Percentiles rank a stretch among this genome's conserved stretches.
phyloP scores from a whole-genome alignment of 345 rosid species.

The Citrus reticulata region DNA sequence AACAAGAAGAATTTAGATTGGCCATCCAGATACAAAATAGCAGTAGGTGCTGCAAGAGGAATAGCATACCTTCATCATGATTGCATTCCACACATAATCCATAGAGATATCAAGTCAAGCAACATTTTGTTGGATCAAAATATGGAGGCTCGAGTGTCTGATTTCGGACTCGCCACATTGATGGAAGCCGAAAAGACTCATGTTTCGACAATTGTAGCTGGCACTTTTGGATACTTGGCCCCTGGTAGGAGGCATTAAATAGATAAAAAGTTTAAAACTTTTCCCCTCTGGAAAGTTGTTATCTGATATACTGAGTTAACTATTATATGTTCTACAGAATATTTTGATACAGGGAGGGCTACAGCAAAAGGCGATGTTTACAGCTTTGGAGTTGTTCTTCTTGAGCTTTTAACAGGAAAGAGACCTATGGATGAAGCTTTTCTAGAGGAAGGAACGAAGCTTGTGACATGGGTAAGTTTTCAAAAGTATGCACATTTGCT shows the following conservation, averaged over 20 bases:
- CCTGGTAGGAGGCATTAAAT: constrained; percentile 43
- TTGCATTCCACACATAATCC: constrained; percentile 87
- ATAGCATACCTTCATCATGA: constrained; percentile 86
- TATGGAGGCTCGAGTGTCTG: constrained; percentile 82
- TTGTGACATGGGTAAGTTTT: constrained; percentile 73
- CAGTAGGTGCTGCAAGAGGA: constrained; percentile 85
- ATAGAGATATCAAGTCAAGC: constrained; percentile 81
- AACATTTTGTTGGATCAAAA: constrained; percentile 77
- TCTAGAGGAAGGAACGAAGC: constrained; percentile 83
- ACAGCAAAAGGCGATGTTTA: constrained; percentile 82
- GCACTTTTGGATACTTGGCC: constrained; percentile 87
- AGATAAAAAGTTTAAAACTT: background rate
- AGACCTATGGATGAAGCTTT: constrained; percentile 80
- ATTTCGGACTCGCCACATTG: constrained; percentile 81
- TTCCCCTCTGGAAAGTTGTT: background rate
- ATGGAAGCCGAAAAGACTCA: constrained; percentile 83
- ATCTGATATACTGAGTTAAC: background rate
- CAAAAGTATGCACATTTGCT: background rate
- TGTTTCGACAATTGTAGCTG: constrained; percentile 76
- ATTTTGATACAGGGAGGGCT: constrained; percentile 79
- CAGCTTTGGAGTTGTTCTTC: constrained; percentile 77
- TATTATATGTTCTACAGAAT: constrained; percentile 38
- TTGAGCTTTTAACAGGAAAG: constrained; percentile 78
- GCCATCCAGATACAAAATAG: constrained; percentile 59
- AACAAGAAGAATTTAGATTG: constrained; percentile 50